A percentile compares a stretch with the other conserved stretches of the same genome.
phyloP scores from a whole-genome alignment of 371 early-diverging fungal genomes.

The Mucor lusitanicus region DNA sequence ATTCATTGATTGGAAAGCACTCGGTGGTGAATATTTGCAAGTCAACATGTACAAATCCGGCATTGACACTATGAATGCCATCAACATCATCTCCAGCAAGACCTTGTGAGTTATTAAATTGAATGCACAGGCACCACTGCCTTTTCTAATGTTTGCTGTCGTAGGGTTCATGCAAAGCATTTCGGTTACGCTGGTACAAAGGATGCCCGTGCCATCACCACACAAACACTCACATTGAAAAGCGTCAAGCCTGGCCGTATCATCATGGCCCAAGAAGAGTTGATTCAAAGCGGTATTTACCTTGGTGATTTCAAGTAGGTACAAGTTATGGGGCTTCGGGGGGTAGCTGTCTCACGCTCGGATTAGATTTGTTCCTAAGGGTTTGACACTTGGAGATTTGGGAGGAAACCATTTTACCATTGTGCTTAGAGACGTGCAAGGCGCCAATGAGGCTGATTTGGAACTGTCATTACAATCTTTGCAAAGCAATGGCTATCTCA shows the following conservation, averaged over 20 bases:
- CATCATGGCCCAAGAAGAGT: slow-evolving; percentile 47
- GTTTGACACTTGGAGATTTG: slow-evolving; percentile 82
- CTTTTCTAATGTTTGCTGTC: neutral
- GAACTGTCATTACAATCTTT: slow-evolving; percentile 64
- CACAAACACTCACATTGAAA: slow-evolving; percentile 84
- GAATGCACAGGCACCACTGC: neutral
- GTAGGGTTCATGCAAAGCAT: slow-evolving; percentile 49
- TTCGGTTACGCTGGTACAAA: slow-evolving; percentile 98
- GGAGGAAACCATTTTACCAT: slow-evolving; percentile 91
- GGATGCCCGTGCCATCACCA: slow-evolving; percentile 95
- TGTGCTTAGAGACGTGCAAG: slow-evolving; percentile 57
- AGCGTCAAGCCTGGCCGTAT: slow-evolving; percentile 66
- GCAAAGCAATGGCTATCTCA: slow-evolving; percentile 83
- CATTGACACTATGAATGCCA: slow-evolving; percentile 85
- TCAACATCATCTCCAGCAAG: slow-evolving; percentile 60
- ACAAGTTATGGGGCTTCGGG: neutral
- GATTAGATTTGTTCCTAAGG: slow-evolving; percentile 58
- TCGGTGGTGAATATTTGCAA: slow-evolving; percentile 75
- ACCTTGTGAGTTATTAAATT: slow-evolving; percentile 32
- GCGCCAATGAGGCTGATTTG: slow-evolving; percentile 47
- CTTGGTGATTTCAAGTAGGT: slow-evolving; percentile 77
- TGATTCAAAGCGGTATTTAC: slow-evolving; percentile 57
- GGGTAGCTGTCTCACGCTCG: neutral
- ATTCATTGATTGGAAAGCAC: slow-evolving; percentile 39
- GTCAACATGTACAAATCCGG: slow-evolving; percentile 91